phyloP scores from a whole-genome alignment of 495 filamentous ascomycete genomes.

The Penicillium macrosclerotiorum region DNA sequence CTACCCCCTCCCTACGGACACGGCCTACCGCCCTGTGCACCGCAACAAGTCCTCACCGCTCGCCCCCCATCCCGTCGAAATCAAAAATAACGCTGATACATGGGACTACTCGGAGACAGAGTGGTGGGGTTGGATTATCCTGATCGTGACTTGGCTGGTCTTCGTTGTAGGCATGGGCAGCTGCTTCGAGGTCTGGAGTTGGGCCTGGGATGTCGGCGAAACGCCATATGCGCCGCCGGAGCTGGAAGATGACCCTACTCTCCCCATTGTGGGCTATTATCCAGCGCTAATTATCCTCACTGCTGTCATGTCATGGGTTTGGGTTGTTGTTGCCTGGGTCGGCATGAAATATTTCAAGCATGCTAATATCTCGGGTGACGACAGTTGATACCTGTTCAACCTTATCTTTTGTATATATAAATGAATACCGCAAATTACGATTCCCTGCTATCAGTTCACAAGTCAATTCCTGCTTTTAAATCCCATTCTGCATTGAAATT shows the following conservation, averaged over 20 bases:
- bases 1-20: constrained; percentile 47
- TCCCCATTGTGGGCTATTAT: constrained; percentile 96
- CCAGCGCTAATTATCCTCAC: constrained; percentile 90
- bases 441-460: too few relatives aligned
- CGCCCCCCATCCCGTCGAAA: constrained; percentile 40
- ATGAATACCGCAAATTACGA: not conserved
- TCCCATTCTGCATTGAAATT: too few relatives aligned
- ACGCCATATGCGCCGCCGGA: constrained; percentile 92
- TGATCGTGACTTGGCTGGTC: constrained; percentile 86
- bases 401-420: too few relatives aligned
- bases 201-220: constrained; percentile 99
- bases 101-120: constrained; percentile 92
- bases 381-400: too few relatives aligned
- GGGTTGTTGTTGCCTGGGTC: constrained; percentile 95
- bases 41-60: constrained; percentile 61
- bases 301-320: constrained; percentile 96
- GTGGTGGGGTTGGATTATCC: constrained; percentile 94
- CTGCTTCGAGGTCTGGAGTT: constrained; percentile 96
- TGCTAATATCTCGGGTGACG: constrained; percentile 74
- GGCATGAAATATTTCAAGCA: constrained; percentile 99
- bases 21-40: constrained; percentile 39
- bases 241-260: constrained; percentile 85
- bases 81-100: constrained; percentile 42
- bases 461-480: too few relatives aligned
- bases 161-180: constrained; percentile 95